Conservation (phyloP, 2,329 filamentous ascomycete genomes). For the Penicillium decumbens region DNA sequence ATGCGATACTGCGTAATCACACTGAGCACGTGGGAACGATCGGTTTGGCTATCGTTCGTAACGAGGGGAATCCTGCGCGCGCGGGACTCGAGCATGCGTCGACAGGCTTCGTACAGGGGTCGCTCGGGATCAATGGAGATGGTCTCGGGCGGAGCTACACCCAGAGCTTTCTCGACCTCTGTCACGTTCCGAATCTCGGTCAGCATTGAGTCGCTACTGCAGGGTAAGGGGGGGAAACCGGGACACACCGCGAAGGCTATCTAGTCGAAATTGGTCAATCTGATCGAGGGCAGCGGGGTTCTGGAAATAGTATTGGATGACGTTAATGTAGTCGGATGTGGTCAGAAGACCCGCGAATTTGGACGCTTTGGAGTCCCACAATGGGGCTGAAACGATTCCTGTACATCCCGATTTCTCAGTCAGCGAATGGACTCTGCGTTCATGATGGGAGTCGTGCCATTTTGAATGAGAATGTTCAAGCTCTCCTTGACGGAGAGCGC, state of each 20-base stretch:
- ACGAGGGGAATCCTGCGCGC: constrained; percentile 91
- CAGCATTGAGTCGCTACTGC: neutral
- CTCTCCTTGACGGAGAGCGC: constrained; percentile 95
- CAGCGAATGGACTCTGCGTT: constrained; percentile 8
- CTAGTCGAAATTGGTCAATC: constrained; percentile 89
- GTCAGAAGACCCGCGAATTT: constrained; percentile 92
- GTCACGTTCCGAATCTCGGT: constrained; percentile 8
- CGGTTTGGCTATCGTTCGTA: constrained; percentile 89
- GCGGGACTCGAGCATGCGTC: constrained; percentile 87
- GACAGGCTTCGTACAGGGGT: constrained; percentile 91
- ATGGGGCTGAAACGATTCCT: constrained; percentile 95
- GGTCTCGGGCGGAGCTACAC: constrained; percentile 85
- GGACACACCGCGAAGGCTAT: constrained; percentile 75
- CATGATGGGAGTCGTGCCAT: constrained; percentile 56
- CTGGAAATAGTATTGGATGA: constrained; percentile 98
- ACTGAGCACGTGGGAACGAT: constrained; percentile 85
- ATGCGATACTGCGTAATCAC: constrained; percentile 98
- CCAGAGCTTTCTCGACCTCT: constrained; percentile 95
- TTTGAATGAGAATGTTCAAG: constrained; percentile 89
- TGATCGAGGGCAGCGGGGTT: constrained; percentile 84
- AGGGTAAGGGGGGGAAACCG: neutral
- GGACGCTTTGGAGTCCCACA: constrained; percentile 92
- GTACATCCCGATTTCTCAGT: constrained; percentile 23
- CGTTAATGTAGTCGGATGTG: constrained; percentile 95
- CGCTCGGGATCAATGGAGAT: constrained; percentile 89